Percentiles rank a stretch among this genome's conserved stretches.
Evolutionary conservation across 2,329 filamentous ascomycete genomes (phyloP).

Genomic region (Cordyceps tenuipes): DNA sequence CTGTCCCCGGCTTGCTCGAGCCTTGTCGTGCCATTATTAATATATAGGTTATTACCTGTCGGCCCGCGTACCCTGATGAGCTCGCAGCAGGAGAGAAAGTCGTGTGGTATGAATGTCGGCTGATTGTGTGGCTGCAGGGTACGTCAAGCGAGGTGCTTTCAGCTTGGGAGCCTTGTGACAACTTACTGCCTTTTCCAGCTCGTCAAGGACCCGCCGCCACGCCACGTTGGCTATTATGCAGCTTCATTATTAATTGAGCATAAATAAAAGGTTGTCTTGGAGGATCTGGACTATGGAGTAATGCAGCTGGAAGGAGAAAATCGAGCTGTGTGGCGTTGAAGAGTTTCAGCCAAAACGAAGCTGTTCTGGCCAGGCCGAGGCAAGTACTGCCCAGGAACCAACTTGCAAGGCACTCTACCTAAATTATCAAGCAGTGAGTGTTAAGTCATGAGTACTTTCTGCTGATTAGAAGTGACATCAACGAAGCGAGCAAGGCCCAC

Average conservation of each 20-base stretch:
- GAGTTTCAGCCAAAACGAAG: neutral
- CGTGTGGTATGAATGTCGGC: no score
- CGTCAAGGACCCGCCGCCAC: neutral
- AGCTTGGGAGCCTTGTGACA: neutral
- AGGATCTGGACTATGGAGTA: neutral
- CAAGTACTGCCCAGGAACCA: no score
- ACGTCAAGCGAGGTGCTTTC: neutral
- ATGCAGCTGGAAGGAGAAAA: neutral
- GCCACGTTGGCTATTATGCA: neutral
- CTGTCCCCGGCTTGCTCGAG: neutral
- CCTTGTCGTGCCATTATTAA: constrained; percentile 21
- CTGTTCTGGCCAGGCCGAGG: no score
- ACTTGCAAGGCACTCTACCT: no score
- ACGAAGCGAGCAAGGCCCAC: neutral
- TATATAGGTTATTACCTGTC: no score
- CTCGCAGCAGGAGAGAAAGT: no score
- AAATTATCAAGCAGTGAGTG: no score
- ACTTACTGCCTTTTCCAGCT: no score
- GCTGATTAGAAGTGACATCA: neutral
- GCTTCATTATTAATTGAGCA: neutral
- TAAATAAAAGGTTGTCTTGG: neutral
- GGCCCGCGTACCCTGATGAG: no score
- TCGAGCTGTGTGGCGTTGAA: neutral
- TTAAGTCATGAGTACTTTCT: no score
- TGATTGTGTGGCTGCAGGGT: no score